Percentiles rank a stretch among this genome's conserved stretches.
Evolutionary conservation across 139 green algal genomes (phyloP).

Genomic region (Chlamydomonas sp.): DNA sequence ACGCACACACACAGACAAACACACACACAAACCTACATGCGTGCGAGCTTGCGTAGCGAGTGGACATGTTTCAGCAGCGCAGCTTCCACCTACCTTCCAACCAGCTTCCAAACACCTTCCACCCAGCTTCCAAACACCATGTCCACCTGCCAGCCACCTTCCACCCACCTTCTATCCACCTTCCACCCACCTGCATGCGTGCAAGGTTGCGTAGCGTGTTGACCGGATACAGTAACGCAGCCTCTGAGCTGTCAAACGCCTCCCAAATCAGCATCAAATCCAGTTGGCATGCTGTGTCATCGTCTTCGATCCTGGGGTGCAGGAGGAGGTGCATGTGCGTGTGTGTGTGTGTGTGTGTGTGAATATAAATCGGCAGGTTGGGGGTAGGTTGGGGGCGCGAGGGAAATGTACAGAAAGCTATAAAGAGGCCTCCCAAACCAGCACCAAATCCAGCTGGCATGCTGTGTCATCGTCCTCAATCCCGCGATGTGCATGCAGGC

Average conservation of each 20-base stretch:
- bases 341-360: too few species aligned
- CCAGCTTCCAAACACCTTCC: constrained; percentile 15
- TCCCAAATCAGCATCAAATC: constrained; percentile 35
- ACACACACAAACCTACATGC: not conserved
- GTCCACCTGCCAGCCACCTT: not conserved
- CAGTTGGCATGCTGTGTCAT: constrained; percentile 22
- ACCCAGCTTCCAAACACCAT: constrained; percentile 27
- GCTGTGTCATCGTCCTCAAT: not conserved
- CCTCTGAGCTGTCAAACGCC: constrained; percentile 25
- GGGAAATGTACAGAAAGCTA: too few species aligned
- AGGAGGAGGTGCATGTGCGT: too few species aligned
- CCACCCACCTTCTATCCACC: constrained; percentile 19
- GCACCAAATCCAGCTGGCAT: constrained; percentile 36
- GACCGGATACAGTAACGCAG: constrained; percentile 32
- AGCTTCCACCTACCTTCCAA: constrained; percentile 5
- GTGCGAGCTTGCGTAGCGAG: constrained; percentile 30
- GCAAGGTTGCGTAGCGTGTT: constrained; percentile 36
- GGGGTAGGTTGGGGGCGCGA: too few species aligned
- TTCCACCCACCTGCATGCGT: constrained; percentile 26
- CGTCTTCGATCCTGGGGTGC: constrained; percentile 11
- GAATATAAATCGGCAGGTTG: too few species aligned
- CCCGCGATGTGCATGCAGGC: too few species aligned
- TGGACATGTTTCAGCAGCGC: constrained; percentile 36
- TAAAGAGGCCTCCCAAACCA: constrained; percentile 31
- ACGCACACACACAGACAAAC: constrained; percentile 4